Conservation (phyloP, 495 filamentous ascomycete species). For the Tuber borchii region DNA sequence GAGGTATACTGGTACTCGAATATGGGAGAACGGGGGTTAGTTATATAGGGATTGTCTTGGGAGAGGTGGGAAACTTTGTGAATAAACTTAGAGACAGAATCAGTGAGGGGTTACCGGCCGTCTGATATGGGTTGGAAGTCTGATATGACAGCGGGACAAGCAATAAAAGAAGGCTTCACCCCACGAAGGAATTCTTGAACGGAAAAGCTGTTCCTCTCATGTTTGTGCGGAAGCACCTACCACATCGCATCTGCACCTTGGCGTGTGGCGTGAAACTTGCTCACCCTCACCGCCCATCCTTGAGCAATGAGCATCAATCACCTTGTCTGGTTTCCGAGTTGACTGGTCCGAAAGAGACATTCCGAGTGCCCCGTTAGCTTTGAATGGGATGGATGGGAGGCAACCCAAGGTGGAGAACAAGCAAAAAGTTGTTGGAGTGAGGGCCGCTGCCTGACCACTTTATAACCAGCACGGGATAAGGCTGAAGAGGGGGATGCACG, state of each 20-base stretch:
- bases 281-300: slow-evolving; percentile 18
- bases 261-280: slow-evolving; percentile 36
- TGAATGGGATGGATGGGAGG: not conserved
- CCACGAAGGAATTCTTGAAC: not conserved
- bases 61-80: not conserved
- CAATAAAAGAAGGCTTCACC: not conserved
- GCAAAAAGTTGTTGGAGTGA: not conserved
- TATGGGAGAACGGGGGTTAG: not conserved
- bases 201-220: not conserved
- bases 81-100: not conserved
- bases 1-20: not conserved
- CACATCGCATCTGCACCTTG: slow-evolving; percentile 30
- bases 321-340: not conserved
- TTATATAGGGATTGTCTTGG: not conserved
- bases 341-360: not conserved
- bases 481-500: not conserved
- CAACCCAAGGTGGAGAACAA: not conserved
- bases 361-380: not conserved
- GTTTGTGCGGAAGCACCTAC: slow-evolving; percentile 14
- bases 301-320: not conserved
- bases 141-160: not conserved
- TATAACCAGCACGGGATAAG: not conserved
- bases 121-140: not conserved
- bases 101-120: not conserved
- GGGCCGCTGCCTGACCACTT: not conserved